Base-by-base conservation (phyloP, 1,284 basidiomycete genomes). In the Ustilago shanxiensis region DNA sequence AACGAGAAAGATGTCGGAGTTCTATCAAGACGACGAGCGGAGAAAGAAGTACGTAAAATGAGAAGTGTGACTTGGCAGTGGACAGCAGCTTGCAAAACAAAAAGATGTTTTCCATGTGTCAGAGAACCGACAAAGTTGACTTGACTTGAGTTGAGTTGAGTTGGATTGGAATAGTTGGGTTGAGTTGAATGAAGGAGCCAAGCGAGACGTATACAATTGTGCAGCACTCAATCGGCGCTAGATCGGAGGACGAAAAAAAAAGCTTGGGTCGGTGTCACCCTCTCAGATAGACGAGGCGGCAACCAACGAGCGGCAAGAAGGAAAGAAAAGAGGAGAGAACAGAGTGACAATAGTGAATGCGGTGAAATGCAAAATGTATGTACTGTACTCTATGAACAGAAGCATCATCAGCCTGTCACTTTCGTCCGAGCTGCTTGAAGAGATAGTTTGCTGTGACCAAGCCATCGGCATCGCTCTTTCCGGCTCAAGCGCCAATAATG, bases 211-310 rank as follows among this genome's bases (percentile, higher is more conserved):
- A 45, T 33, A 33, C 51, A 53, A 26, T 35, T 39, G 55, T 58
- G 62, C 62, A 58, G 39, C 39, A 7, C 55, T 55, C 31, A 26
- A 69, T 64, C 67, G 52, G 52, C 67, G 67, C 67, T 69, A 69
- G 61, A 44, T 69, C 67, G 61, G 67, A 64, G 60, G 56, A 47
- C 14, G 60, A 69, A 68, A 55, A 56, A 56, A 69, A 68, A n/a
- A 16, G 13, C 35, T 22, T 29, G 1, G 8, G 41, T 3, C 20
- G 44, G 22, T 24, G 29, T 31, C 39, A 55, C 22, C 22, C 22
- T 37, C 14, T 37, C 53, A 57, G 41, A 39, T 20, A 55, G 57
- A 59, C 29, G 26, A 28, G 35, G 45, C 13, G 52, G 33, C 22
- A 53, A 53, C 22, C n/a, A 20, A 16, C 18, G 20, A 33, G 11